phyloP scores from a whole-genome alignment of 495 filamentous ascomycete species.

The Xylaria sp. region DNA sequence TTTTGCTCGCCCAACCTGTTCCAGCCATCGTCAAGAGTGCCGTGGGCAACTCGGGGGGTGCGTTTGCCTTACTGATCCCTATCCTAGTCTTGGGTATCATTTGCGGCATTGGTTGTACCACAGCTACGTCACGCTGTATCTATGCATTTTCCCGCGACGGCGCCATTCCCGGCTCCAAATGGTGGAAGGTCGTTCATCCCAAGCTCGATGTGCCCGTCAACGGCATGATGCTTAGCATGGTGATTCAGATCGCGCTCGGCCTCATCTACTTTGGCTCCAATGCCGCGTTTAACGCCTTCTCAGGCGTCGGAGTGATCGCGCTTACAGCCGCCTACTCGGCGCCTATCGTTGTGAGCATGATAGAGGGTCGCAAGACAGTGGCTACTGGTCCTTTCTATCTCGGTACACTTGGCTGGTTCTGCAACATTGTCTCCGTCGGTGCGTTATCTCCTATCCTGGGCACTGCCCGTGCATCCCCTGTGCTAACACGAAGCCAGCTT shows the following conservation, averaged over 20 bases:
- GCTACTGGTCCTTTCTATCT: constrained; percentile 62
- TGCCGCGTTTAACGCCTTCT: constrained; percentile 65
- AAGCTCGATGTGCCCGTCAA: constrained; percentile 57
- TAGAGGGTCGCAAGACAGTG: constrained; percentile 59
- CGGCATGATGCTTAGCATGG: constrained; percentile 59
- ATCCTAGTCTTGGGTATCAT: constrained; percentile 61
- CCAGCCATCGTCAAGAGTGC: constrained; percentile 55
- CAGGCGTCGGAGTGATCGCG: constrained; percentile 67
- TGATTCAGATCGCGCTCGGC: constrained; percentile 52
- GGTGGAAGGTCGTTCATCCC: constrained; percentile 54
- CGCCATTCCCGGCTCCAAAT: constrained; percentile 63
- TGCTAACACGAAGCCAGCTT: constrained; percentile 50
- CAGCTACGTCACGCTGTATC: constrained; percentile 64
- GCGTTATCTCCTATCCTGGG: constrained; percentile 35
- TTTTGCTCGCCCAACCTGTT: constrained; percentile 52
- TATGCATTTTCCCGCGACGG: constrained; percentile 69
- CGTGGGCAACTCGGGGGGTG: constrained; percentile 52
- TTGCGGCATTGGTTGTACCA: constrained; percentile 67
- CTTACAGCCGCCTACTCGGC: constrained; percentile 64
- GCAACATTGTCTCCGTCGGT: constrained; percentile 64
- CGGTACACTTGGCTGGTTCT: constrained; percentile 59
- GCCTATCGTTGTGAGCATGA: constrained; percentile 63
- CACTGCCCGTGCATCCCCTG: constrained; percentile 23
- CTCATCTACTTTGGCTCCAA: constrained; percentile 62
- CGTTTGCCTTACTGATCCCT: constrained; percentile 55